A percentile compares a stretch with the other conserved stretches of the same genome.
Evolutionary conservation across 805 yeast species (phyloP).

Genomic region (Candida mattraensis): DNA sequence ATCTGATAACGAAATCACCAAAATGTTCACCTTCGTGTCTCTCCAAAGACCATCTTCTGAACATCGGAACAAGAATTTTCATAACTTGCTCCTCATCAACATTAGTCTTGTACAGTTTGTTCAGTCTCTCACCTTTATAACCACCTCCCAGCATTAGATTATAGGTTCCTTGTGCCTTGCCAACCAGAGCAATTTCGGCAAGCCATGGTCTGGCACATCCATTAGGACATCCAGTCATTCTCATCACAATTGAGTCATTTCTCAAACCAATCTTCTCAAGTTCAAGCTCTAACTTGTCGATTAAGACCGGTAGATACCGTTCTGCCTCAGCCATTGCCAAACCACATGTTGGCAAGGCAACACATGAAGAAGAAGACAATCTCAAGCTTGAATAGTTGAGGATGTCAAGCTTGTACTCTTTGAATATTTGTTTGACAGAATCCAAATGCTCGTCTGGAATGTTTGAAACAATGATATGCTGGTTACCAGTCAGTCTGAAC

Average conservation of each 20-base stretch:
- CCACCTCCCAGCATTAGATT: slow-evolving; percentile 96
- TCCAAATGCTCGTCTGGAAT: slow-evolving; percentile 68
- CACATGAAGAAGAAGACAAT: slow-evolving; percentile 93
- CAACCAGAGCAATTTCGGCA: slow-evolving; percentile 93
- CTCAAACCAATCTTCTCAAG: slow-evolving; percentile 90
- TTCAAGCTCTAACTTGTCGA: slow-evolving; percentile 79
- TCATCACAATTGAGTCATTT: slow-evolving; percentile 91
- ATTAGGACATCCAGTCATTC: slow-evolving; percentile 99
- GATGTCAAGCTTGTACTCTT: slow-evolving; percentile 79
- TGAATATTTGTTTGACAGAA: slow-evolving; percentile 60
- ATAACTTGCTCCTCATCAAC: slow-evolving; percentile 89
- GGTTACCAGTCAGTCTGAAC: slow-evolving; percentile 94
- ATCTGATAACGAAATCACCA: slow-evolving; percentile 89
- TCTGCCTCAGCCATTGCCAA: slow-evolving; percentile 98
- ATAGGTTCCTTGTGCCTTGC: slow-evolving; percentile 92
- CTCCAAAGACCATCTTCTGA: slow-evolving; percentile 92
- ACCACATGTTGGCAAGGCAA: slow-evolving; percentile 98
- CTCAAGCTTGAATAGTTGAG: slow-evolving; percentile 80
- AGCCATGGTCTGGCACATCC: slow-evolving; percentile 99
- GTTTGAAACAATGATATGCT: slow-evolving; percentile 78
- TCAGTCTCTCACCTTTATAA: slow-evolving; percentile 87
- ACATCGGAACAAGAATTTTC: slow-evolving; percentile 74
- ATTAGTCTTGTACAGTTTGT: slow-evolving; percentile 84
- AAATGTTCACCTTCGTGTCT: slow-evolving; percentile 90
- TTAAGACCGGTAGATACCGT: slow-evolving; percentile 81